Percentiles rank a stretch among this genome's conserved stretches.
phyloP scores from a whole-genome alignment of 2,329 filamentous ascomycete species.

The Neonectria ditissima region DNA sequence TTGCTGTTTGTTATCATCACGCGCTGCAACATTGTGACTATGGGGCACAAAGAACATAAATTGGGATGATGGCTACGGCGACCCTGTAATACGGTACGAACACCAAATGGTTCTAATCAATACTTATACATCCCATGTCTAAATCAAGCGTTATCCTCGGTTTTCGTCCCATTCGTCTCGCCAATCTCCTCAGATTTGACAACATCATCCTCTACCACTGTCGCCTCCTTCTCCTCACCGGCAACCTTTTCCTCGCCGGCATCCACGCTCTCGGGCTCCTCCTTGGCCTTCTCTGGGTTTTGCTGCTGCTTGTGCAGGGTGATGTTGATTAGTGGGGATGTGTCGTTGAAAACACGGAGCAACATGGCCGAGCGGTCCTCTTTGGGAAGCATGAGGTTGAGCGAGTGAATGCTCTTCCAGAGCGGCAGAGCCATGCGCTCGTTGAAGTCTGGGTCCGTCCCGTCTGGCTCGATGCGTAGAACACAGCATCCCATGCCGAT shows the following conservation, averaged over 20 bases:
- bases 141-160: conserved; percentile 36
- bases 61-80: conserved; percentile 6
- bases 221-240: conserved; percentile 43
- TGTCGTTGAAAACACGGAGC: conserved; percentile 90
- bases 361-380: conserved; percentile 95
- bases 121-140: conserved; percentile 33
- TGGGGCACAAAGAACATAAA: conserved; percentile 10
- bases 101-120: conserved; percentile 34
- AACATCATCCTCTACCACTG: conserved; percentile 54
- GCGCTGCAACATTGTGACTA: neutral
- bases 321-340: conserved; percentile 82
- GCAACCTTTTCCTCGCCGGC: conserved; percentile 36
- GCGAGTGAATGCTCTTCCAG: conserved; percentile 91
- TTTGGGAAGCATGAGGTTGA: conserved; percentile 98
- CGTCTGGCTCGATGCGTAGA: conserved; percentile 82
- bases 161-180: conserved; percentile 27
- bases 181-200: conserved; percentile 49
- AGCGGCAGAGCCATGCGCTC: conserved; percentile 91
- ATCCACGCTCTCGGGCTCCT: conserved; percentile 47
- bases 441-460: conserved; percentile 66
- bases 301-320: conserved; percentile 64
- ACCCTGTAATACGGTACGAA: conserved; percentile 28
- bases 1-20: neutral
- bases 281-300: conserved; percentile 53
- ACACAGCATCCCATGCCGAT: conserved; percentile 94